Base-by-base conservation (phyloP, 139 green algal genomes). In the Nannochloris sp. region DNA sequence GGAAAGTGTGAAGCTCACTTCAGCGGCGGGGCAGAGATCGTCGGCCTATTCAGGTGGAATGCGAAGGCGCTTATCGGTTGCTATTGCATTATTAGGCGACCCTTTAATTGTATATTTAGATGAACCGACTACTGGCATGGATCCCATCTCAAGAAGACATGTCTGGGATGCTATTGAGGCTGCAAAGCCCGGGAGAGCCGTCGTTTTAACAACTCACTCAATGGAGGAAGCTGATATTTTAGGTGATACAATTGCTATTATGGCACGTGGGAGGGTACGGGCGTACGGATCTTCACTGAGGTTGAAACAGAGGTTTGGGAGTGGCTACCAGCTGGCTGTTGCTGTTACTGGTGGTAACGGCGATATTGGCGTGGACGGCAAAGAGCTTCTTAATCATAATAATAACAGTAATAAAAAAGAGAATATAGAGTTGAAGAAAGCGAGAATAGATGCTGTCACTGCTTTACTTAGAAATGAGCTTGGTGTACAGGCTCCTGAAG, bases 221-320 rank as follows among this genome's bases (percentile, higher is more conserved):
- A 98, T 98, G 92, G 90, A 98, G 81, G 92, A 97, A 76, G 94
- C 93, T 6, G 92, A 97, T 72, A 91, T 96, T 24, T 81, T 97
- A 56, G 90, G 86, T 12, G 87, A 95, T 80, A 72, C 83, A 33
- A 88, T 98, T 54, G 91, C 73, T 46, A 96, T 98, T 79, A 96
- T 98, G 89, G 90, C 89, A 4, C 67, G 82, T 10, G 92, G 93
- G 15, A 64, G 71, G 55, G 76, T 97, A 61, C 72, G 80, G 31
- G 91, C 85, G 60, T 47, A 97, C 13, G 92, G 92, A 29, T 83
- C 73, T 60, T 64, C 70, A 13, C 71, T 97, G 44, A 78, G 90
- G 35, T 86, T 98, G 9, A 98, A 97, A 79, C 85, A 88, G 73
- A 81, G 80, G 37, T 97, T 92, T 68, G 88, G 89, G n/a, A 67